phyloP scores from a whole-genome alignment of 768 basidiomycete genomes.

The Sutorius australiensis region DNA sequence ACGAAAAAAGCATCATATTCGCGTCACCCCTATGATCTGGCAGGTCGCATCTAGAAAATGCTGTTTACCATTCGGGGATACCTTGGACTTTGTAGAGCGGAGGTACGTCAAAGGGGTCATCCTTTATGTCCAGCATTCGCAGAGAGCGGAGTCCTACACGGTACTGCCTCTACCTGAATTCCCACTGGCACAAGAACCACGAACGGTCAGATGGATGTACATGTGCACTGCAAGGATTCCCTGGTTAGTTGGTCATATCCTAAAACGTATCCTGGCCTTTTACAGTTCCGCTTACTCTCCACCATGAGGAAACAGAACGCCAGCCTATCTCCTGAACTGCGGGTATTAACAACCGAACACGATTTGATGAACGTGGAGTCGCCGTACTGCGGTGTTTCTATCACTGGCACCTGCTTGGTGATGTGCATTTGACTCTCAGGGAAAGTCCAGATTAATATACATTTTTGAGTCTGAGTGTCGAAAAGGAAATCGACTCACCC shows the following conservation, averaged over 20 bases:
- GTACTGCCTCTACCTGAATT: not conserved
- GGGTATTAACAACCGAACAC: conserved; percentile 1
- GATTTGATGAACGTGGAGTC: not conserved
- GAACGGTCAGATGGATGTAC: not conserved
- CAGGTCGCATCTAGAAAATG: not conserved
- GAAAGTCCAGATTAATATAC: not conserved
- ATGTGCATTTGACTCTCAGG: not conserved
- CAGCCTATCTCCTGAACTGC: not conserved
- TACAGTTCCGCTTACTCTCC: conserved; percentile 2
- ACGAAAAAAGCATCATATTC: not conserved
- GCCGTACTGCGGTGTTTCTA: not conserved
- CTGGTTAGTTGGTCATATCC: not conserved
- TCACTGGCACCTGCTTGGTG: not conserved
- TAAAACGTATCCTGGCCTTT: not conserved
- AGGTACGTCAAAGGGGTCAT: not conserved
- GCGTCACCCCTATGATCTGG: not conserved
- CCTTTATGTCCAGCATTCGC: no score
- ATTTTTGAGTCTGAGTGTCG: not conserved
- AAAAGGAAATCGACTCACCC: not conserved
- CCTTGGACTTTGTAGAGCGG: not conserved
- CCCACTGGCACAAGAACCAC: not conserved
- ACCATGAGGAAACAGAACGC: conserved; percentile 2
- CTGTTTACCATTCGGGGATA: not conserved
- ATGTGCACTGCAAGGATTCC: not conserved
- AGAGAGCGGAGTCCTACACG: no score